phyloP scores from a whole-genome alignment of 441 rosid genomes.

The Lepidium campestre region DNA sequence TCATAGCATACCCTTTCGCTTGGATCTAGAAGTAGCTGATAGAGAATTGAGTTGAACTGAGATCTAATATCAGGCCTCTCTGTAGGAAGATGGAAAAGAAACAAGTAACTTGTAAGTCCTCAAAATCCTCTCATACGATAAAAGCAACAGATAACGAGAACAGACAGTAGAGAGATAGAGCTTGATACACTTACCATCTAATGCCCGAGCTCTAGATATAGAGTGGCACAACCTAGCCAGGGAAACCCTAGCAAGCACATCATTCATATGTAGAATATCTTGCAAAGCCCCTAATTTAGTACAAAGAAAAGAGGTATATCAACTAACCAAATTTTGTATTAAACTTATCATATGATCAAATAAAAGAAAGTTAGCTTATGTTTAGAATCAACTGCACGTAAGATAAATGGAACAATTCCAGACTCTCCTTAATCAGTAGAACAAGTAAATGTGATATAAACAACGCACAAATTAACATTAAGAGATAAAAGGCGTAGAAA shows the following conservation, averaged over 20 bases:
- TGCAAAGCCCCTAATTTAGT: conserved; percentile 85
- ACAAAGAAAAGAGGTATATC: conserved; percentile 19
- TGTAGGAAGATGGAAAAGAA: conserved; percentile 29
- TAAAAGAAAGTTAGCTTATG: conserved; percentile 6
- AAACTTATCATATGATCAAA: not conserved
- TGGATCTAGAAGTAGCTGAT: conserved; percentile 96
- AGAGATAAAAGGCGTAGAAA: conserved; percentile 10
- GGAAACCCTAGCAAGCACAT: conserved; percentile 98
- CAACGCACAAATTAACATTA: not conserved
- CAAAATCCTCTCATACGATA: conserved; percentile 9
- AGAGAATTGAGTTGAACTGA: conserved; percentile 88
- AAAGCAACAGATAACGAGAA: conserved; percentile 16
- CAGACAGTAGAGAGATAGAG: conserved; percentile 6
- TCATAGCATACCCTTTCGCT: conserved; percentile 99
- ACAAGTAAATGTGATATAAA: conserved; percentile 8
- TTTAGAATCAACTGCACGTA: not conserved
- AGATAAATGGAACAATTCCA: conserved; percentile 5
- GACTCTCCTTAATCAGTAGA: conserved; percentile 6
- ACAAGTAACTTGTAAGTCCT: conserved; percentile 5
- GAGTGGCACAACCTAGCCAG: conserved; percentile 92
- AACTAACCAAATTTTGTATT: conserved; percentile 10
- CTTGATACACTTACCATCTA: conserved; percentile 64
- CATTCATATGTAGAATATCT: conserved; percentile 99
- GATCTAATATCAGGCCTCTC: conserved; percentile 88
- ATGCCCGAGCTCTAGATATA: conserved; percentile 84